Conservation (phyloP, 1,284 basidiomycete species). For the Boletus mariae region DNA sequence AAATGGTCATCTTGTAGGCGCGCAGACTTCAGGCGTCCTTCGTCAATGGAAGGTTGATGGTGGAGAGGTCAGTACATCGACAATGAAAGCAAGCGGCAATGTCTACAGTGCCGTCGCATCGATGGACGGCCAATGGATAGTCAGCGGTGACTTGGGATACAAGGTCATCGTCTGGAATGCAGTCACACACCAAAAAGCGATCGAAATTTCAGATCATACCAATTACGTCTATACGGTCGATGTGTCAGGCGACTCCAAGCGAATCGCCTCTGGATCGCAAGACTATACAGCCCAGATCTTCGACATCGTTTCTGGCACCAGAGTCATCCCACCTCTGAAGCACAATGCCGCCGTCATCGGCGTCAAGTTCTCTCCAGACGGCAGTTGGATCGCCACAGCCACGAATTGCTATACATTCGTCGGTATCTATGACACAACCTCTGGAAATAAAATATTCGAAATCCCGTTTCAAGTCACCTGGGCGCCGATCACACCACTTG, state of each 20-base stretch:
- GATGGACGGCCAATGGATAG: conserved; percentile 1
- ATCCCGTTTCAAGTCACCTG: background rate
- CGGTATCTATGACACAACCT: background rate
- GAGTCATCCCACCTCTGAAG: background rate
- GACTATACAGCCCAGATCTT: background rate
- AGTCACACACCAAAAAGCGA: background rate
- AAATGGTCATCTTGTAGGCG: background rate
- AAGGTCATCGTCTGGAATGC: background rate
- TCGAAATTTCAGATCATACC: background rate
- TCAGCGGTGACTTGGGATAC: background rate
- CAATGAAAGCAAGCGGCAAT: background rate
- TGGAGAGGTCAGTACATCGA: background rate
- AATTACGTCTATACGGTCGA: background rate
- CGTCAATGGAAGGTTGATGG: background rate
- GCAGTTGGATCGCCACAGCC: background rate
- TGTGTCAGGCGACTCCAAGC: background rate
- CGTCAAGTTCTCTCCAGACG: background rate
- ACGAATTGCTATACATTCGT: background rate
- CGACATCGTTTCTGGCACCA: background rate
- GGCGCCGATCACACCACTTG: background rate
- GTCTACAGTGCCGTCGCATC: background rate
- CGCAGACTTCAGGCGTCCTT: background rate
- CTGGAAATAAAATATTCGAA: background rate
- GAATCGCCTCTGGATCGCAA: background rate
- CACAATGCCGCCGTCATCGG: background rate